Evolutionary conservation across 805 yeast species (phyloP).

Genomic region (Candida silvicultrix): DNA sequence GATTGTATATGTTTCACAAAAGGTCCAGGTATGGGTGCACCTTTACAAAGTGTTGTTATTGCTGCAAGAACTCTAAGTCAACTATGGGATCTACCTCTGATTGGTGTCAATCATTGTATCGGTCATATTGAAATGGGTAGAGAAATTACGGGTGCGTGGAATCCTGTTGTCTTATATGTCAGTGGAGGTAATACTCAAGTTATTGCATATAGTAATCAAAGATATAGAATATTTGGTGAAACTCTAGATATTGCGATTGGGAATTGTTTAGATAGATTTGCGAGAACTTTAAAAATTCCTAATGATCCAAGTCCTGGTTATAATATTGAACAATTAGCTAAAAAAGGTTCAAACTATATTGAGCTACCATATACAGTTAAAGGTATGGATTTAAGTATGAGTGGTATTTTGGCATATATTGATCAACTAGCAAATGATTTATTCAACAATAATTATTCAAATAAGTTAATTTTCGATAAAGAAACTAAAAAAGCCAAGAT

Average conservation of each 20-base stretch:
- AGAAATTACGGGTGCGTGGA: slow-evolving; percentile 95
- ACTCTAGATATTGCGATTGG: slow-evolving; percentile 97
- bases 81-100: slow-evolving; percentile 76
- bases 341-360: slow-evolving; percentile 50
- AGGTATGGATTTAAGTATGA: slow-evolving; percentile 97
- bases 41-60: slow-evolving; percentile 84
- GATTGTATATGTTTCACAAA: slow-evolving; percentile 91
- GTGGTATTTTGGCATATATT: slow-evolving; percentile 85
- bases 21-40: slow-evolving; percentile 99
- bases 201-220: slow-evolving; percentile 89
- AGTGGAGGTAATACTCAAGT: slow-evolving; percentile 99
- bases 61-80: slow-evolving; percentile 84
- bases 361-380: slow-evolving; percentile 93
- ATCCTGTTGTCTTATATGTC: slow-evolving; percentile 94
- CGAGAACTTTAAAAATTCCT: slow-evolving; percentile 80
- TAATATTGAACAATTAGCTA: slow-evolving; percentile 92
- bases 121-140: slow-evolving; percentile 99
- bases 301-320: slow-evolving; percentile 97
- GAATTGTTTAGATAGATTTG: slow-evolving; percentile 93
- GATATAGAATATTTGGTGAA: slow-evolving; percentile 98
- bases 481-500: slow-evolving; percentile 40
- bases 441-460: slow-evolving; percentile 36
- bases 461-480: slow-evolving; percentile 29
- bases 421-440: slow-evolving; percentile 76
- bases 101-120: slow-evolving; percentile 95